Evolutionary conservation across 1,284 basidiomycete species (phyloP).

Genomic region (Cystobasidium pallidum): DNA sequence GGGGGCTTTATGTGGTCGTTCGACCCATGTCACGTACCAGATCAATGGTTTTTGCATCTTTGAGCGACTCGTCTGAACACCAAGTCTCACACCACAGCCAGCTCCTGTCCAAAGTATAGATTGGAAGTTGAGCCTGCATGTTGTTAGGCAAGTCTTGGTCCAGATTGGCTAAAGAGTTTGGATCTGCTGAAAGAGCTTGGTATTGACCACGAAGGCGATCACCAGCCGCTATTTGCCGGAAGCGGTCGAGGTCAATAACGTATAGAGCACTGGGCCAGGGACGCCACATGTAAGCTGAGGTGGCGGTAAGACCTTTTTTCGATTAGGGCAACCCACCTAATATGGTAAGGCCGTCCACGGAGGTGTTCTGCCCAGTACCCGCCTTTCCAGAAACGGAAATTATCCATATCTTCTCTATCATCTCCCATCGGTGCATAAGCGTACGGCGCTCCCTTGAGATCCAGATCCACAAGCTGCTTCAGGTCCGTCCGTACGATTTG

Average conservation of each 20-base stretch:
- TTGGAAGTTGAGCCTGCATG: constrained; percentile 81
- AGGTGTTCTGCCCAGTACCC: constrained; percentile 75
- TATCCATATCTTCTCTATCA: constrained; percentile 92
- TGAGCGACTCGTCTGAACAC: constrained; percentile 76
- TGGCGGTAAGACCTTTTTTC: background rate
- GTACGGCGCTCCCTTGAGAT: constrained; percentile 87
- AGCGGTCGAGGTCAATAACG: constrained; percentile 92
- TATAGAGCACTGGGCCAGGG: constrained; percentile 79
- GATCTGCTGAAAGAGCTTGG: constrained; percentile 89
- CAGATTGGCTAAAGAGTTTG: constrained; percentile 87
- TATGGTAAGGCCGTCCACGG: constrained; percentile 81
- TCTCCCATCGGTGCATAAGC: constrained; percentile 98
- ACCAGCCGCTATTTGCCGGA: constrained; percentile 71
- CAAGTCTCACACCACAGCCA: constrained; percentile 81
- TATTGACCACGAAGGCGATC: constrained; percentile 91
- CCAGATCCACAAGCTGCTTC: constrained; percentile 85
- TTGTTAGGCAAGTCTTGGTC: constrained; percentile 98
- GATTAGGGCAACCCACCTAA: constrained; percentile 65
- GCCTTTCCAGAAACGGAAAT: constrained; percentile 97
- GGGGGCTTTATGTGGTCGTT: no score
- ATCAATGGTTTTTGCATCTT: constrained; percentile 85
- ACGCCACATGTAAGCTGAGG: constrained; percentile 32
- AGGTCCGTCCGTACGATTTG: constrained; percentile 94
- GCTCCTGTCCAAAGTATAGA: constrained; percentile 81
- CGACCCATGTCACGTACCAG: constrained; percentile 76